Evolutionary conservation across 257 asterid species (phyloP), one percentile per base, ranked within the genome.

Genomic region (Rhazya stricta): DNA sequence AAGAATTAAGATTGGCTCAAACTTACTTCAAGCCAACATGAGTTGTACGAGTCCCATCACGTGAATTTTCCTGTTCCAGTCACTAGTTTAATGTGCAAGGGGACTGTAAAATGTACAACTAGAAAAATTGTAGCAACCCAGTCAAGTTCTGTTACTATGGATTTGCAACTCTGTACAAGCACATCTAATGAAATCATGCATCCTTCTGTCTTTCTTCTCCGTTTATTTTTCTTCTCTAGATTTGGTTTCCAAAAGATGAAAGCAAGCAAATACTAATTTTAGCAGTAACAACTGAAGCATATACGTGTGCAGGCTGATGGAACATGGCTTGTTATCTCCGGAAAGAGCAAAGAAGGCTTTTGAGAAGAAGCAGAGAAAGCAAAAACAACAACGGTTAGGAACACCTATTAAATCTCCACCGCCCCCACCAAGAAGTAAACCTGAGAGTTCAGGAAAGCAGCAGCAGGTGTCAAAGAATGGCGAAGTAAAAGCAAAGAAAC

Each of bases 351-450:
- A 78, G 78, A 91, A 74, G 81, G 97, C 93, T 0, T 86, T 81
- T 0, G 98, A 94, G 85, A 92, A 86, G 78, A 91, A 91, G 81
- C 97, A 89, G 84, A 89, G 88, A 89, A 90, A 94, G 86, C 93
- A 85, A 76, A 94, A 91, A 82, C 96, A 90, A 66, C 85, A 82
- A 4, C 81, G 97, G 25, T 63, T 42, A 19, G 96, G 97, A 18
- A 88, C 89, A 48, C 96, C 98, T 12, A 72, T 87, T 13, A 93
- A 93, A 84, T 85, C 92, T 63, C 88, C 90, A 23, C 87, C 90
- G 5, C 89, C 86, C 2, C 72, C 78, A 37, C 9, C 76, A 11
- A 74, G 86, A 37, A 80, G 75, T 76, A 88, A 79, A 77, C 85
- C 91, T 2, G 96, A 79, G 87, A 93, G 85, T 66, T 89, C 96